Conservation (phyloP, 176 grass and related monocot species). For the Carex scoparia region DNA sequence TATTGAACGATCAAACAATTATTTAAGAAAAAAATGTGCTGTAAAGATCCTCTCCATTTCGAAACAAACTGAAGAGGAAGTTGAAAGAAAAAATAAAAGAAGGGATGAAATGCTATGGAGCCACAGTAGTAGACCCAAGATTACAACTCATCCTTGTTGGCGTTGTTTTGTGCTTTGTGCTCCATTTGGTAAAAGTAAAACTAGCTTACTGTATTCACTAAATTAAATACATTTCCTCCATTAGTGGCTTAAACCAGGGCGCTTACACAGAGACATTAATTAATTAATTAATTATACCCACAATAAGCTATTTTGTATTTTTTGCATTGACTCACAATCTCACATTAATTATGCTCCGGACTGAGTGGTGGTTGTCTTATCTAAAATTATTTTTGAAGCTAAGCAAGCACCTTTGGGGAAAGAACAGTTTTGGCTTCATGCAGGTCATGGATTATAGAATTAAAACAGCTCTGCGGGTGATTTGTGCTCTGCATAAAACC, state of each 20-base stretch:
- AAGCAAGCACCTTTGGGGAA: neutral
- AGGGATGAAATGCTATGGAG: neutral
- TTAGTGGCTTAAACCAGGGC: neutral
- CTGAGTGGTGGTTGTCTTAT: neutral
- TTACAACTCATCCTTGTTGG: slow-evolving; percentile 20
- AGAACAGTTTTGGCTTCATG: too few relatives aligned
- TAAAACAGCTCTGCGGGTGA: too few relatives aligned
- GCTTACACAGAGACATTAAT: neutral
- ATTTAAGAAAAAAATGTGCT: neutral
- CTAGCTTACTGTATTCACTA: neutral
- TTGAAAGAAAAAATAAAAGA: neutral
- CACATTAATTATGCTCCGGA: neutral
- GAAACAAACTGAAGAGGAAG: neutral
- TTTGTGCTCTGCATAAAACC: too few relatives aligned
- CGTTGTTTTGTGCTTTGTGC: neutral
- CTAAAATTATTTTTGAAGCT: neutral
- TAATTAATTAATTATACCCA: neutral
- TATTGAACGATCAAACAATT: neutral
- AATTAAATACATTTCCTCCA: neutral
- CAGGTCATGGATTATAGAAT: too few relatives aligned
- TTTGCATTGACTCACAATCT: neutral
- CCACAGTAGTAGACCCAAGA: slow-evolving; percentile 16
- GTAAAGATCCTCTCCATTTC: neutral
- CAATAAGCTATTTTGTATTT: neutral
- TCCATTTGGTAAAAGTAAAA: neutral